A percentile compares a stretch with the other conserved stretches of the same genome.
Evolutionary conservation across 805 yeast species (phyloP).

Genomic region (Starmerella sp.): DNA sequence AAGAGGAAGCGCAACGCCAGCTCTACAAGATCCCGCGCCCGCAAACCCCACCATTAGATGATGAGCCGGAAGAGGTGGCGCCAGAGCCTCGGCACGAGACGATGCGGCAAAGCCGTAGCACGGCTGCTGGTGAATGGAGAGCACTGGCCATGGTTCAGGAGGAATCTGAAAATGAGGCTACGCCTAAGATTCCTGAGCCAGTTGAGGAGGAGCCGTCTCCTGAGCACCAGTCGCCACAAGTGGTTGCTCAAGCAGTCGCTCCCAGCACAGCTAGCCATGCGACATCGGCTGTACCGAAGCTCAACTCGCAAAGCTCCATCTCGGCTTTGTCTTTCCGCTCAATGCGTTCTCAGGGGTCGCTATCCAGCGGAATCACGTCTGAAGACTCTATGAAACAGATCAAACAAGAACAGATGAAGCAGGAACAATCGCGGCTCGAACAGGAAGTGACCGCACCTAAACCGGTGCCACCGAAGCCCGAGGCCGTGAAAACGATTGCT

Average conservation of each 20-base stretch:
- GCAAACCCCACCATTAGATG: neutral
- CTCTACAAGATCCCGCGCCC: neutral
- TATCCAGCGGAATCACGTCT: neutral
- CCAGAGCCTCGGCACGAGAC: neutral
- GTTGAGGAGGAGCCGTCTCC: neutral
- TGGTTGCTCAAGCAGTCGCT: neutral
- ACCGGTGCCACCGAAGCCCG: neutral
- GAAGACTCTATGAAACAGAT: conserved; percentile 1
- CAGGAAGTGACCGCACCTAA: no score
- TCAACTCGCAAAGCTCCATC: conserved; percentile 15
- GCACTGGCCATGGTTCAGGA: conserved; percentile 2
- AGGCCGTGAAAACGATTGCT: neutral
- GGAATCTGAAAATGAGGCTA: neutral
- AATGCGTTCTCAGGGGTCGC: conserved; percentile 12
- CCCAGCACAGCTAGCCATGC: neutral
- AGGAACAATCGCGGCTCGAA: no score
- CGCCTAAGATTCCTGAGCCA: conserved; percentile 1
- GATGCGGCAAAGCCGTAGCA: neutral
- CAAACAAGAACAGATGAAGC: neutral
- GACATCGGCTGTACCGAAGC: conserved; percentile 17
- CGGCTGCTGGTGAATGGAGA: neutral
- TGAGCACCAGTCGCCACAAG: no score
- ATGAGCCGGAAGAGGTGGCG: neutral
- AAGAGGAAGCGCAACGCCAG: neutral
- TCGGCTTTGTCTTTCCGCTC: conserved; percentile 21